Percentiles rank a stretch among this genome's conserved stretches.
phyloP scores from a whole-genome alignment of 768 basidiomycete genomes.

The Grammothele lineata region DNA sequence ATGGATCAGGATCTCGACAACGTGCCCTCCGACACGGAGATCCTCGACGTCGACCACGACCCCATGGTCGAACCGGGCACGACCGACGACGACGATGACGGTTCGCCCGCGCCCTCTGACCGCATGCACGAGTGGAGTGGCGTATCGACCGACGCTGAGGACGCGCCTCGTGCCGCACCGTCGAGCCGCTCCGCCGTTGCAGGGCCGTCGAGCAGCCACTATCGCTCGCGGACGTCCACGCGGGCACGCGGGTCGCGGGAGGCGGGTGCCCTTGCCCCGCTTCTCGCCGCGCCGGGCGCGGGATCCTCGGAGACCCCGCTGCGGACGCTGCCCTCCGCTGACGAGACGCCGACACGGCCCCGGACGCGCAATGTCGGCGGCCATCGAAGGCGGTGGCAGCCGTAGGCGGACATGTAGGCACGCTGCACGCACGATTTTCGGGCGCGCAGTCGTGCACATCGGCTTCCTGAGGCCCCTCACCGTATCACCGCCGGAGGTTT shows the following conservation, averaged over 20 bases:
- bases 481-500: too few species aligned
- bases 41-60: conserved; percentile 58
- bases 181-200: conserved; percentile 1
- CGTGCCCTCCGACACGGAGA: conserved; percentile 44
- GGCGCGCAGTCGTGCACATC: too few species aligned
- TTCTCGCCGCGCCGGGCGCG: not conserved
- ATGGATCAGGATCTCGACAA: conserved; percentile 65
- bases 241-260: conserved; percentile 6
- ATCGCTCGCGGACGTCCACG: conserved; percentile 5
- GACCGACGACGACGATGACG: conserved; percentile 29
- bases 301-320: conserved; percentile 26
- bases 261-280: not conserved
- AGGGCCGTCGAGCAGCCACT: conserved; percentile 5
- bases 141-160: conserved; percentile 9
- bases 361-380: conserved; percentile 41
- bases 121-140: conserved; percentile 3
- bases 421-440: too few species aligned
- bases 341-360: conserved; percentile 62
- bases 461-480: too few species aligned
- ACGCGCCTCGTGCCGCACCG: conserved; percentile 6
- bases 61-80: too few species aligned
- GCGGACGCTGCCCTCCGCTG: conserved; percentile 35
- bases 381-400: conserved; percentile 48
- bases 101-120: not conserved
- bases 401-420: too few species aligned